Percentiles rank a stretch among this genome's conserved stretches.
phyloP scores from a whole-genome alignment of 495 filamentous ascomycete species.

The Jackrogersella minutella region DNA sequence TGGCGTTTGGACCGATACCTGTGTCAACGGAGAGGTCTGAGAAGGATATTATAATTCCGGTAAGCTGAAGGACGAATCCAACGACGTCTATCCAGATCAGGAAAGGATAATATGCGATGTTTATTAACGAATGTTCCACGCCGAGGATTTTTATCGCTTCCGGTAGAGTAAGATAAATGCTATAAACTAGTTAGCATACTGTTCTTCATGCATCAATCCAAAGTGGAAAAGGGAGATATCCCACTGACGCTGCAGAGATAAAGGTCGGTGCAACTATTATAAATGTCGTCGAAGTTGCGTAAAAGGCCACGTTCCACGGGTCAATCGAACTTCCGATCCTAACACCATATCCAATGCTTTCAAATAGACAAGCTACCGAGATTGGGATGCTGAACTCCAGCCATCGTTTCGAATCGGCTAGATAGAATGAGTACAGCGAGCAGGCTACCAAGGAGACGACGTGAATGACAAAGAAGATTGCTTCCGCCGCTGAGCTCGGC shows the following conservation, averaged over 20 bases:
- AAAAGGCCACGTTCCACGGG: slow-evolving; percentile 36
- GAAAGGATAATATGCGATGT: slow-evolving; percentile 10
- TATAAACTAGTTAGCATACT: slow-evolving; percentile 19
- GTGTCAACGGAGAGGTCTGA: slow-evolving; percentile 32
- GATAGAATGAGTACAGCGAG: slow-evolving; percentile 23
- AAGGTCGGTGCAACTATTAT: slow-evolving; percentile 33
- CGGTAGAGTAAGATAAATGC: slow-evolving; percentile 30
- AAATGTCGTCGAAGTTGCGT: slow-evolving; percentile 32
- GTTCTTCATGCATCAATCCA: neutral
- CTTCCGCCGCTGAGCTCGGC: slow-evolving; percentile 28
- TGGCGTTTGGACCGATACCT: slow-evolving; percentile 24
- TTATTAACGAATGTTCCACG: slow-evolving; percentile 30
- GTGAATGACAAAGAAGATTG: slow-evolving; percentile 33
- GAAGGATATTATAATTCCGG: slow-evolving; percentile 35
- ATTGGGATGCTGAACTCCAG: slow-evolving; percentile 32
- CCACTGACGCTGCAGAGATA: slow-evolving; percentile 30
- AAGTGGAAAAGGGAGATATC: neutral
- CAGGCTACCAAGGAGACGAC: slow-evolving; percentile 27
- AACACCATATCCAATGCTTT: slow-evolving; percentile 26
- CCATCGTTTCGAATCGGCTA: slow-evolving; percentile 32
- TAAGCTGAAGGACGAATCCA: slow-evolving; percentile 30
- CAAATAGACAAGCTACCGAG: slow-evolving; percentile 27
- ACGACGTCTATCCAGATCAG: slow-evolving; percentile 30
- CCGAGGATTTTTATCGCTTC: slow-evolving; percentile 35
- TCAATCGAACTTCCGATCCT: slow-evolving; percentile 28